Evolutionary conservation across 2,329 filamentous ascomycete species (phyloP).

Genomic region (Colletotrichum plurivorum): DNA sequence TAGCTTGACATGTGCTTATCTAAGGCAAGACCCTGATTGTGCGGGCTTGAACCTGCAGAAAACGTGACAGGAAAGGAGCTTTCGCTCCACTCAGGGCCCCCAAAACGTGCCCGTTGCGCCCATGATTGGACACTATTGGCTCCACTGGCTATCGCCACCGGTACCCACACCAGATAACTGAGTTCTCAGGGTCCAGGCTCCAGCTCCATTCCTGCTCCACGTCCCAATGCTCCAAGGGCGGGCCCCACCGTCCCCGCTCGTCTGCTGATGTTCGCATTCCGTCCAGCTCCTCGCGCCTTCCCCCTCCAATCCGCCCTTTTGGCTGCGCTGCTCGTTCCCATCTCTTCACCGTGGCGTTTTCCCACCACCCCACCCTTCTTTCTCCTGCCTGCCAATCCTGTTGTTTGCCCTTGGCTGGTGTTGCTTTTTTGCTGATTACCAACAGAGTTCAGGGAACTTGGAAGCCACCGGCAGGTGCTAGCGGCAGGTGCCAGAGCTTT

Average conservation of each 20-base stretch:
- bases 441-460: too few relatives aligned
- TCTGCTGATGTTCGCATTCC: conserved; percentile 17
- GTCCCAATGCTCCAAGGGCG: neutral
- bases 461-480: too few relatives aligned
- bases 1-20: neutral
- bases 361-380: too few relatives aligned
- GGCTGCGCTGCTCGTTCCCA: too few relatives aligned
- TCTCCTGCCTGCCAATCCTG: too few relatives aligned
- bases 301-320: neutral
- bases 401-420: too few relatives aligned
- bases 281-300: neutral
- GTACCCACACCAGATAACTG: neutral
- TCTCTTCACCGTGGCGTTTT: too few relatives aligned
- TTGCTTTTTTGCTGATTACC: too few relatives aligned
- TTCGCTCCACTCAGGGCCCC: neutral
- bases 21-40: neutral
- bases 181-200: conserved; percentile 35
- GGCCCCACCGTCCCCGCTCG: neutral
- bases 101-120: neutral
- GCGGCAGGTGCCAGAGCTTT: neutral
- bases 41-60: neutral
- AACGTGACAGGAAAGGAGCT: neutral
- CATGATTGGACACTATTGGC: neutral
- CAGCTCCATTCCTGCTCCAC: neutral
- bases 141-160: neutral